phyloP scores from a whole-genome alignment of 371 early-diverging fungal species.

The Homolaphlyctis polyrhiza region DNA sequence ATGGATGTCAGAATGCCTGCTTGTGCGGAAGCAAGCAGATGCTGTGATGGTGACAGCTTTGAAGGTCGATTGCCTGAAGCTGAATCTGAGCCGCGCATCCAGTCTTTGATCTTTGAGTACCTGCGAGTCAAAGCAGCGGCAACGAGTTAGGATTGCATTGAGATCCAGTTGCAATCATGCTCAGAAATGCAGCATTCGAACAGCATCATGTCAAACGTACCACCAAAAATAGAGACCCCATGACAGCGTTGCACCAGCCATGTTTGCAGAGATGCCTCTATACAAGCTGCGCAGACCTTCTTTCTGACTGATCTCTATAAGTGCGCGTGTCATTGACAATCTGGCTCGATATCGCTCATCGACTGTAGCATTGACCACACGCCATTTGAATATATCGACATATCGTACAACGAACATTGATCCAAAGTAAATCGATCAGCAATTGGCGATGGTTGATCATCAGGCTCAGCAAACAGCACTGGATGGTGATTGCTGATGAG shows the following conservation, averaged over 20 bases:
- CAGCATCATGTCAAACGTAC: too few species aligned
- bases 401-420: conserved; percentile 32
- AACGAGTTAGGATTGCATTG: neutral
- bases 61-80: neutral
- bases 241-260: conserved; percentile 85
- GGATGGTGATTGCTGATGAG: too few species aligned
- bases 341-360: neutral
- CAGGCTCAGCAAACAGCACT: too few species aligned
- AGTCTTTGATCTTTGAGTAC: conserved; percentile 69
- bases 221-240: conserved; percentile 96
- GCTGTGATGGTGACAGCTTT: conserved; percentile 54
- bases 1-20: conserved; percentile 73
- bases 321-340: neutral
- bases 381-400: conserved; percentile 60
- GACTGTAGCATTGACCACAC: conserved; percentile 5
- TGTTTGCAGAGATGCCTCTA: conserved; percentile 82
- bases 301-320: conserved; percentile 25
- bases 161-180: neutral
- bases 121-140: too few species aligned
- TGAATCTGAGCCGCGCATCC: conserved; percentile 43
- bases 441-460: neutral
- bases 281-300: conserved; percentile 73
- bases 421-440: neutral
- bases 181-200: too few species aligned
- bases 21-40: conserved; percentile 74